phyloP scores from a whole-genome alignment of 495 filamentous ascomycete genomes.

The Rhypophila decipiens region DNA sequence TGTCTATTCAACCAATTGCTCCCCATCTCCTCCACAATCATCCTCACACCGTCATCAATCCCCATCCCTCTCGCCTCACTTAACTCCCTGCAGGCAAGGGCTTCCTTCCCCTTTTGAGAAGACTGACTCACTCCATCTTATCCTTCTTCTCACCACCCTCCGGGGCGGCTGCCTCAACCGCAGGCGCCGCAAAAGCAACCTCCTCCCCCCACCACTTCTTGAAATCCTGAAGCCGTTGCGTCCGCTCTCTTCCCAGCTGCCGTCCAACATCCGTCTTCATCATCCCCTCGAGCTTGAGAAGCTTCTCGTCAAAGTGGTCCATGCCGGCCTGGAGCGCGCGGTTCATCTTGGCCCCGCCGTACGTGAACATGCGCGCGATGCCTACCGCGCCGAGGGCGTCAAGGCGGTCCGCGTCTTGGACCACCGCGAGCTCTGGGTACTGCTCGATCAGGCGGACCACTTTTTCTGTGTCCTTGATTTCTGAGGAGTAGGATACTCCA shows the following conservation, averaged over 20 bases:
- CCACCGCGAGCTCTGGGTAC: constrained; percentile 70
- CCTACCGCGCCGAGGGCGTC: constrained; percentile 86
- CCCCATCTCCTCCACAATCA: too few relatives aligned
- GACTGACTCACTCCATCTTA: too few relatives aligned
- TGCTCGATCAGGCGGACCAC: constrained; percentile 47
- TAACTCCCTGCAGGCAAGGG: too few relatives aligned
- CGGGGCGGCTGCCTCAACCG: too few relatives aligned
- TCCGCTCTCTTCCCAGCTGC: constrained; percentile 57
- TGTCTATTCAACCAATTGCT: too few relatives aligned
- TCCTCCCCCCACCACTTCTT: constrained; percentile 71
- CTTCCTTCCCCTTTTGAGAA: too few relatives aligned
- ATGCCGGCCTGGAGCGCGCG: constrained; percentile 55
- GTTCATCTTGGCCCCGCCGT: constrained; percentile 55
- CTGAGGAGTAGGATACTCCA: constrained; percentile 72
- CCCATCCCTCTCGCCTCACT: too few relatives aligned
- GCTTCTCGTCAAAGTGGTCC: constrained; percentile 74
- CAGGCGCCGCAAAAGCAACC: constrained; percentile 24
- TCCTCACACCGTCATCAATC: too few relatives aligned
- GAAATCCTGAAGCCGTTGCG: constrained; percentile 57
- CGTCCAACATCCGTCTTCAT: constrained; percentile 78
- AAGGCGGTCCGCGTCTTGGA: constrained; percentile 86
- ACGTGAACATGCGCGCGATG: constrained; percentile 73
- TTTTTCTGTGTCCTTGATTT: constrained; percentile 51
- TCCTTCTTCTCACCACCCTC: too few relatives aligned
- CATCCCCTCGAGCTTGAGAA: constrained; percentile 64